Percentiles rank a stretch among this genome's conserved stretches.
Evolutionary conservation across 495 filamentous ascomycete genomes (phyloP).

Genomic region (Entonaema liquescens): DNA sequence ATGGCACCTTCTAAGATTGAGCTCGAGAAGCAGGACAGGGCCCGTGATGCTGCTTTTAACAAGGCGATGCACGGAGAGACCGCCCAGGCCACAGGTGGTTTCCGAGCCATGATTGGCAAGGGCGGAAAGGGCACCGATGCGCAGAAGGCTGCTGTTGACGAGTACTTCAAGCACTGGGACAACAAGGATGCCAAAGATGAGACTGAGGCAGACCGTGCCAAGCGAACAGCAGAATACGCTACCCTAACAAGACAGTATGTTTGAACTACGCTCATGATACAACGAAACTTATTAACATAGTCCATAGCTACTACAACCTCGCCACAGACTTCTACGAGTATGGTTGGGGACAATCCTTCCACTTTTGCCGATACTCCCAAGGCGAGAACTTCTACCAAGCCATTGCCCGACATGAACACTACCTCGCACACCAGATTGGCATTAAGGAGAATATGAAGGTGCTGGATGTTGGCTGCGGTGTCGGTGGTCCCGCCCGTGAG

Average conservation of each 20-base stretch:
- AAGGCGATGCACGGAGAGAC: slow-evolving; percentile 91
- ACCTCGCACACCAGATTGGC: slow-evolving; percentile 90
- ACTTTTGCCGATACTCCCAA: slow-evolving; percentile 95
- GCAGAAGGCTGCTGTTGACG: slow-evolving; percentile 89
- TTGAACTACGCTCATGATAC: no score
- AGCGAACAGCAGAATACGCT: slow-evolving; percentile 89
- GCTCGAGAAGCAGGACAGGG: slow-evolving; percentile 86
- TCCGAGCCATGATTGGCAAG: slow-evolving; percentile 87
- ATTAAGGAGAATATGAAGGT: slow-evolving; percentile 88
- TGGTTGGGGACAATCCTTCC: slow-evolving; percentile 94
- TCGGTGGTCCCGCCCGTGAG: slow-evolving; percentile 96
- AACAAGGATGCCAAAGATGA: slow-evolving; percentile 85
- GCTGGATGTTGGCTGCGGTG: slow-evolving; percentile 96
- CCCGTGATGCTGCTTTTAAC: slow-evolving; percentile 93
- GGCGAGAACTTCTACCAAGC: slow-evolving; percentile 92
- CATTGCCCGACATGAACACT: slow-evolving; percentile 97
- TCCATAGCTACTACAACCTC: slow-evolving; percentile 90
- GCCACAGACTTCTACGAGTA: slow-evolving; percentile 98
- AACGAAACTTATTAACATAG: slow-evolving; percentile 8
- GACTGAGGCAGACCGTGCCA: slow-evolving; percentile 82
- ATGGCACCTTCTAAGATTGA: slow-evolving; percentile 70
- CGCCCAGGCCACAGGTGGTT: slow-evolving; percentile 72
- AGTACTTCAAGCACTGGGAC: slow-evolving; percentile 99
- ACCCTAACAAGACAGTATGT: slow-evolving; percentile 92
- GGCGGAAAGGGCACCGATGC: slow-evolving; percentile 83